Conservation (phyloP, 1,139 yeast species). For the Geotrichum australiense region DNA sequence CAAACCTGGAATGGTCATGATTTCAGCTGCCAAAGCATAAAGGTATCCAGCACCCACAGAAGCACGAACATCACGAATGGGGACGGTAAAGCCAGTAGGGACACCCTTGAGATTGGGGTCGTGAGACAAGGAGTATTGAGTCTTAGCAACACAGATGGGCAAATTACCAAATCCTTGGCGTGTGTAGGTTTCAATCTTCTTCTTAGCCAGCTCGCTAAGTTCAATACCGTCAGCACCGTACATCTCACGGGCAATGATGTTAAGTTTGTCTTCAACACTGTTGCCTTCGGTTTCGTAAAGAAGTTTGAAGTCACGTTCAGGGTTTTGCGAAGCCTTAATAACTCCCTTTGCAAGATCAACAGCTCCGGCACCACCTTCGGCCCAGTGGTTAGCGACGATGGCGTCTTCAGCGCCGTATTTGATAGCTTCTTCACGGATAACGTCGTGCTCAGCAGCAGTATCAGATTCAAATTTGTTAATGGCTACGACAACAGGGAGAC, state of each 20-base stretch:
- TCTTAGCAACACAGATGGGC: conserved; percentile 96
- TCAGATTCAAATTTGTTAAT: conserved; percentile 89
- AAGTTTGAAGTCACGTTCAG: conserved; percentile 52
- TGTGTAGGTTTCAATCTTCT: conserved; percentile 77
- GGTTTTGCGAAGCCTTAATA: conserved; percentile 58
- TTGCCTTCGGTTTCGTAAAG: conserved; percentile 63
- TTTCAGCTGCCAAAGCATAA: conserved; percentile 94
- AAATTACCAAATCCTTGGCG: conserved; percentile 85
- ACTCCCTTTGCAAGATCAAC: conserved; percentile 82
- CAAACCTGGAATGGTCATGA: conserved; percentile 95
- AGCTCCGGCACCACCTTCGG: conserved; percentile 95
- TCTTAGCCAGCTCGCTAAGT: conserved; percentile 74
- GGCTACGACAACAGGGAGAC: conserved; percentile 93
- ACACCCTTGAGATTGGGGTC: conserved; percentile 93
- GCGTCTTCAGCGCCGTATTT: conserved; percentile 96
- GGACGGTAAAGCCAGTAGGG: conserved; percentile 89
- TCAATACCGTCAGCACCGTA: conserved; percentile 92
- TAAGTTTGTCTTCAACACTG: conserved; percentile 76
- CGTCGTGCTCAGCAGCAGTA: conserved; percentile 73
- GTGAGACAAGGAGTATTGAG: conserved; percentile 93
- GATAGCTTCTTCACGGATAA: conserved; percentile 74
- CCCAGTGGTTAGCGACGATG: conserved; percentile 95
- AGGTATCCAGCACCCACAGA: conserved; percentile 96
- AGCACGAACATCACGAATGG: conserved; percentile 89
- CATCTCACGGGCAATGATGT: conserved; percentile 79